Evolutionary conservation across 2,329 filamentous ascomycete species (phyloP).

Genomic region (Xylariaceae sp.): DNA sequence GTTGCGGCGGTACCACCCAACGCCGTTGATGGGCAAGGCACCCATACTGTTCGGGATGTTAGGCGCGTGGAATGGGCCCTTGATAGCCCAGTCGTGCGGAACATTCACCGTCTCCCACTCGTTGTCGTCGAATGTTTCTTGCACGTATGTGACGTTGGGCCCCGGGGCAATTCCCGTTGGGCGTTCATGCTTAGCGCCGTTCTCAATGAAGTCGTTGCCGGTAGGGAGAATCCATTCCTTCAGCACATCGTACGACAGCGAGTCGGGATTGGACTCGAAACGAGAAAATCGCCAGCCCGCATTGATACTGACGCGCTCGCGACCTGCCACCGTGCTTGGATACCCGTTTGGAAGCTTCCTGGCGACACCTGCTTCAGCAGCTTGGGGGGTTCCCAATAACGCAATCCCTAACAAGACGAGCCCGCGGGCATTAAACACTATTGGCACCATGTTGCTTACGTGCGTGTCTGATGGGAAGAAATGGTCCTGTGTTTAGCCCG

Average conservation of each 20-base stretch:
- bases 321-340: slow-evolving; percentile 6
- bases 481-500: neutral
- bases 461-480: slow-evolving; percentile 1
- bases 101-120: slow-evolving; percentile 44
- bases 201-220: slow-evolving; percentile 26
- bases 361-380: slow-evolving; percentile 10
- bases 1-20: slow-evolving; percentile 43
- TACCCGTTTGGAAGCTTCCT: slow-evolving; percentile 1
- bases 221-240: slow-evolving; percentile 40
- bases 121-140: slow-evolving; percentile 33
- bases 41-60: slow-evolving; percentile 44
- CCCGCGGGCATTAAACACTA: slow-evolving; percentile 9
- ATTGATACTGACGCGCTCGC: slow-evolving; percentile 41
- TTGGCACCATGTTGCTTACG: slow-evolving; percentile 7
- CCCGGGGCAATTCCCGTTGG: slow-evolving; percentile 32
- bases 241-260: slow-evolving; percentile 37
- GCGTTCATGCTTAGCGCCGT: slow-evolving; percentile 21
- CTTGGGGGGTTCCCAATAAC: slow-evolving; percentile 8
- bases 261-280: slow-evolving; percentile 40
- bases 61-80: slow-evolving; percentile 42
- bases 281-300: slow-evolving; percentile 40
- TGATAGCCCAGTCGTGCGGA: slow-evolving; percentile 50
- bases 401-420: slow-evolving; percentile 12
- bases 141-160: slow-evolving; percentile 32
- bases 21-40: slow-evolving; percentile 52